These are phyloP conservation scores for Fusarium acutatum DNA, from an alignment of 2,329 filamentous ascomycete species.

Conservation along the genomic window DNA sequence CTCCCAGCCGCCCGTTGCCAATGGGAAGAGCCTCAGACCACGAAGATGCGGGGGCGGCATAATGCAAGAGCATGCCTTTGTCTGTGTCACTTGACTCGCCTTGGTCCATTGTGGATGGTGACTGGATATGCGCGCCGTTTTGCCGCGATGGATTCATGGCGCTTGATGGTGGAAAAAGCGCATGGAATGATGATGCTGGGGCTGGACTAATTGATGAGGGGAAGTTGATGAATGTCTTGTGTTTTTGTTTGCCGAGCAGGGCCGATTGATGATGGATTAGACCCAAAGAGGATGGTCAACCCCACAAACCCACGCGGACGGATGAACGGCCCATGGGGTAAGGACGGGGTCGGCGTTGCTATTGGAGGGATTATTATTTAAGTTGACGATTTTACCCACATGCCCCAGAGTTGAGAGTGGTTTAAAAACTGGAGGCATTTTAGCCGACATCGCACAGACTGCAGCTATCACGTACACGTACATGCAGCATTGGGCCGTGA, in stretches of 20 bases:
- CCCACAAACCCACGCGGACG: neutral
- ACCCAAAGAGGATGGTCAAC: neutral
- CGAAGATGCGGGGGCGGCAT: slow-evolving; percentile 34
- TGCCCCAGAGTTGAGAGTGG: slow-evolving; percentile 5
- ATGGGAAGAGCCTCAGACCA: slow-evolving; percentile 54
- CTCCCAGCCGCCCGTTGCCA: slow-evolving; percentile 56
- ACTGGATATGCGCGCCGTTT: neutral
- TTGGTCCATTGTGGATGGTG: neutral
- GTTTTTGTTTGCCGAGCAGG: neutral
- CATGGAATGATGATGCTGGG: neutral
- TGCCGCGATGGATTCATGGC: neutral
- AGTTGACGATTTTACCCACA: neutral
- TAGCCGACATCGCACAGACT: slow-evolving; percentile 4
- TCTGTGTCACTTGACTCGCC: neutral
- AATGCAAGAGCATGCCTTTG: slow-evolving; percentile 32
- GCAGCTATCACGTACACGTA: neutral
- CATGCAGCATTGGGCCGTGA: neutral
- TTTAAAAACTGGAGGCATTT: slow-evolving; percentile 15
- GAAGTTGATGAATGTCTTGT: slow-evolving; percentile 1
- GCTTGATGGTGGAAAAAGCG: neutral
- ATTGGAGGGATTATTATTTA: slow-evolving; percentile 15
- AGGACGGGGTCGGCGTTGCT: no score
- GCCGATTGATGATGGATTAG: slow-evolving; percentile 3
- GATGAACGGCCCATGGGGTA: neutral
- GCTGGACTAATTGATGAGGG: neutral